These are phyloP conservation scores for Suhomyces yuchorum DNA, from an alignment of 1,139 yeast genomes.

Conservation along the genomic window DNA sequence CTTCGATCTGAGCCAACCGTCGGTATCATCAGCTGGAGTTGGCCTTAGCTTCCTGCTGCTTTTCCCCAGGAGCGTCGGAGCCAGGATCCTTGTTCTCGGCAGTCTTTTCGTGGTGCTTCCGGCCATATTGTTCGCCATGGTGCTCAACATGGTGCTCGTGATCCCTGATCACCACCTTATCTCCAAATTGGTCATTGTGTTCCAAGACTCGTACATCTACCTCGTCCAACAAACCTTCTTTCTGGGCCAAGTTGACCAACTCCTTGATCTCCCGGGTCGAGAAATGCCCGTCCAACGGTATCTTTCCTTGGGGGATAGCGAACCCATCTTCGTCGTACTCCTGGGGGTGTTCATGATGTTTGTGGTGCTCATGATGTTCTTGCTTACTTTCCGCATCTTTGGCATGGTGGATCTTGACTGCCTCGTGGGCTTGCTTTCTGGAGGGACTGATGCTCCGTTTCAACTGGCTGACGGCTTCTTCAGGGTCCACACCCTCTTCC, in stretches of 20 bases:
- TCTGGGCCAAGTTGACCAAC: slow-evolving; percentile 34
- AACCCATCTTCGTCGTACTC: slow-evolving; percentile 39
- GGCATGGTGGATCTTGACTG: not conserved
- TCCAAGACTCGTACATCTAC: slow-evolving; percentile 32
- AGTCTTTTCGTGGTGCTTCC: not conserved
- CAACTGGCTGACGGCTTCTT: not conserved
- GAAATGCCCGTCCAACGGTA: slow-evolving; percentile 46
- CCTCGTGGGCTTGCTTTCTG: slow-evolving; percentile 1
- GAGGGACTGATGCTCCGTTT: slow-evolving; percentile 1
- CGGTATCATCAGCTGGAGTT: not conserved
- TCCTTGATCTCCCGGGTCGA: slow-evolving; percentile 37
- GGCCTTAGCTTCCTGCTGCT: not conserved
- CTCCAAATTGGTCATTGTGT: slow-evolving; percentile 22
- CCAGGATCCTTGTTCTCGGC: not conserved
- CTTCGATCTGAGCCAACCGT: not conserved
- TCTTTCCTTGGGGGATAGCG: slow-evolving; percentile 40
- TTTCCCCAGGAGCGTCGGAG: not conserved
- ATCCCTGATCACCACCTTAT: slow-evolving; percentile 20
- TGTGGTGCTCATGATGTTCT: slow-evolving; percentile 7
- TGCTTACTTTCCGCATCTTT: slow-evolving; percentile 21
- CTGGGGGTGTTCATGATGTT: not conserved
- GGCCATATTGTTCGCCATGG: not conserved
- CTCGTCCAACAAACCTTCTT: slow-evolving; percentile 32
- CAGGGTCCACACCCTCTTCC: not conserved
- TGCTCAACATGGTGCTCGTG: slow-evolving; percentile 1